Base-by-base conservation (phyloP, 2,329 filamentous ascomycete genomes). In the Chalaropsis ovoidea region DNA sequence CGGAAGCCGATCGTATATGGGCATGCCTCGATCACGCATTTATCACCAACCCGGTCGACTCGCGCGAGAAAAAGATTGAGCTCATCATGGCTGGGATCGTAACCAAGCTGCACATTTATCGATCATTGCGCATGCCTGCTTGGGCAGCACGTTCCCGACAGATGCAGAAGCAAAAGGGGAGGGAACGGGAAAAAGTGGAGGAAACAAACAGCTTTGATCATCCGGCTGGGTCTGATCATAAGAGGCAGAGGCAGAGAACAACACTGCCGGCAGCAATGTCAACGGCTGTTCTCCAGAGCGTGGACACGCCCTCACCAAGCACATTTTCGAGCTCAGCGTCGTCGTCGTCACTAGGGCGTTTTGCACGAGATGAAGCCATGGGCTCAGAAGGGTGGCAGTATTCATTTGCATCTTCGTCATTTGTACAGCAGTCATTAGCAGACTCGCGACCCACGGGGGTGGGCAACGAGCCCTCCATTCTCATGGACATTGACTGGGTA, bases 1-100 rank as follows among this genome's bases (percentile, higher is more conserved):
- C 78, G 62, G 80, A 87, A 68, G 83, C 84, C 1, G 79, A 82
- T 27, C 81, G 87, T 8, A 87, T 90, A 67, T 90, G 88, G 87
- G 76, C 77, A 42, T 87, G 85, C 70, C 76, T 90, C 31, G 86
- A 91, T 71, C 90, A 85, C 71, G 84, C 88, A 27, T 91, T 89
- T 72, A 81, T 84, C 62, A 76, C 86, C 35, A 80, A 86, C 41
- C 72, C 78, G 4, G 73, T 77, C 42, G 74, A 74, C 56, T 71
- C 73, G 15, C 73, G 74, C 6, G 79, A 77, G 66, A 77, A 78
- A 0, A 76, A 75, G 61, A 74, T 74, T n/a, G 76, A 75, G 47
- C 77, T 75, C 70, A 78, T 80, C 65, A 72, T 74, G 3, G 75
- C 73, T 2, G 77, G 74, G 45, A 70, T 73, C 19, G 70, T 67